Evolutionary conservation across 2,329 filamentous ascomycete genomes (phyloP), one percentile per base, ranked within the genome.

Genomic region (Ceratocystiopsis sp.): DNA sequence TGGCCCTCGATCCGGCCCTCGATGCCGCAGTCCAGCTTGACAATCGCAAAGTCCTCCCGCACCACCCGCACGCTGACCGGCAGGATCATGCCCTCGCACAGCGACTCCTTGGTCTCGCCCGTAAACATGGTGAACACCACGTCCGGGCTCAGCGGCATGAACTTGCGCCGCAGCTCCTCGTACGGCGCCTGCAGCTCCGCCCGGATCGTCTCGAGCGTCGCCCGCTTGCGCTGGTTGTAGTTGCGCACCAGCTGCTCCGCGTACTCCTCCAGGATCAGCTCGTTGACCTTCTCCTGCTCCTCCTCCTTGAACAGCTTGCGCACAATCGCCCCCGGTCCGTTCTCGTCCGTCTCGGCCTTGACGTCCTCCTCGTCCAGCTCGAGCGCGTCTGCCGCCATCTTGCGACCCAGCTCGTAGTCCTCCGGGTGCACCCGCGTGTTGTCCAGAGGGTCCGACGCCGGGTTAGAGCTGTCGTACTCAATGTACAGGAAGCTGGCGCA

Each of bases 281-380:
- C 91, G 55, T 96, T 94, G 56, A 98, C 86, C 55, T 87, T 84
- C 54, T 96, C 89, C 53, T 93, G 84, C 50, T 86, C 82, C 40
- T 94, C 84, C 45, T 96, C 86, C 55, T 85, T 84, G 59, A 98
- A 84, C n/a, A 98, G 75, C 60, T 89, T 93, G 49, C 87, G 80
- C 43, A 98, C 84, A 51, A 96, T 87, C 9, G 89, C 91, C 15
- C 84, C 86, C 0, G 82, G 71, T 0, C 91, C 91, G 49, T 86
- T 84, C 55, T 95, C 85, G 50, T 93, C 84, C 6, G 81, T 82
- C 62, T 96, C 87, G 1, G 83, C 85, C 61, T 94, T 93, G 57
- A 98, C 85, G 54, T 98, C 91, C 64, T 98, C 91, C 62, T 98
- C 91, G 53, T 98, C 91, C 51, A 98, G 71, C 57, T 95, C 89